Conservation (phyloP, 2,329 filamentous ascomycete genomes). For the Fusarium buharicum region DNA sequence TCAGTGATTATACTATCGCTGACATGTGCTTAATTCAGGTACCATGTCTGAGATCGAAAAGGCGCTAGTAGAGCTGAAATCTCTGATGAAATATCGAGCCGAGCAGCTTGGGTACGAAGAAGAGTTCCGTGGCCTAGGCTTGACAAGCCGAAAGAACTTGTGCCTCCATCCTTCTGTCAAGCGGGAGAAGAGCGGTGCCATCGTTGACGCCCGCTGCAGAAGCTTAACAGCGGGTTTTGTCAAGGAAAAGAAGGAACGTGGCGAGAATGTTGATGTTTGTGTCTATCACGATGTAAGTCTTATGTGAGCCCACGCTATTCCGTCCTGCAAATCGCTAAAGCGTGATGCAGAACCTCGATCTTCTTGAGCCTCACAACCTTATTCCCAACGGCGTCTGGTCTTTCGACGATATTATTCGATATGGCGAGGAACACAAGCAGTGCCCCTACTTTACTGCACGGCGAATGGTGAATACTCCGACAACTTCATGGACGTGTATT, state of each 20-base stretch:
- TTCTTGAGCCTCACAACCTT: constrained; percentile 93
- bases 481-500: neutral
- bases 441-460: constrained; percentile 97
- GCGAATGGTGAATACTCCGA: constrained; percentile 75
- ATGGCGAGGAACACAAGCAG: constrained; percentile 95
- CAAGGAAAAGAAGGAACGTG: constrained; percentile 95
- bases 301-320: neutral
- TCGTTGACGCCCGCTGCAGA: constrained; percentile 95
- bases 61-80: constrained; percentile 88
- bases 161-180: constrained; percentile 97
- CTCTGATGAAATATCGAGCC: constrained; percentile 92
- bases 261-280: constrained; percentile 93
- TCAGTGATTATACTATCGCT: constrained; percentile 14
- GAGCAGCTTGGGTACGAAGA: constrained; percentile 90
- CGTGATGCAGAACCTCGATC: constrained; percentile 78
- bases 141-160: constrained; percentile 97
- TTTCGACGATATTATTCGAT: constrained; percentile 85
- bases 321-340: constrained; percentile 18
- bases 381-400: constrained; percentile 97
- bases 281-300: constrained; percentile 86
- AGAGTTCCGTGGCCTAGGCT: constrained; percentile 89
- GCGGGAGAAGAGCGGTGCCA: constrained; percentile 90
- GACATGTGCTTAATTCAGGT: constrained; percentile 53
- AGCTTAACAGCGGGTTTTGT: constrained; percentile 97
- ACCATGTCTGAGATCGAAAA: constrained; percentile 99